Evolutionary conservation across 352 stramenopile species (phyloP).

Genomic region (Globisporangium canariense): DNA sequence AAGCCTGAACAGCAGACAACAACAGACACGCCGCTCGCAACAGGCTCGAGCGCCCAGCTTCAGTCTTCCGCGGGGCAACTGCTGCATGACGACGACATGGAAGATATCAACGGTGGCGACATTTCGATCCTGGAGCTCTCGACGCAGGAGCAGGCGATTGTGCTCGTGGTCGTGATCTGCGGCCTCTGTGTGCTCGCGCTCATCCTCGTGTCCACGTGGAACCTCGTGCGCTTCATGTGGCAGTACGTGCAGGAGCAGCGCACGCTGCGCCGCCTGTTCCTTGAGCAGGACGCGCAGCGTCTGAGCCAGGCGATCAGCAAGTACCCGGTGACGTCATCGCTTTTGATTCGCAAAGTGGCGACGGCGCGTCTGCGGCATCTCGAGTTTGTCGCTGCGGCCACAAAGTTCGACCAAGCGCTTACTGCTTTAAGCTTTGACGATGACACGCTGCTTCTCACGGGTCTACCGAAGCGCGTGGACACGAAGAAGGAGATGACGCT

Average conservation of each 20-base stretch:
- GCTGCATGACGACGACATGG: not conserved
- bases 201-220: constrained; percentile 28
- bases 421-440: constrained; percentile 40
- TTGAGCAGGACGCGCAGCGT: constrained; percentile 17
- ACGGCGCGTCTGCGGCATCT: constrained; percentile 44
- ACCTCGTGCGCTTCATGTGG: constrained; percentile 43
- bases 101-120: constrained; percentile 10
- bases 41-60: not conserved
- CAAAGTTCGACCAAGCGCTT: constrained; percentile 32
- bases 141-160: constrained; percentile 51
- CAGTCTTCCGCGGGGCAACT: not conserved
- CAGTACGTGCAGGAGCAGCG: constrained; percentile 38
- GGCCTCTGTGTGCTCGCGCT: constrained; percentile 39
- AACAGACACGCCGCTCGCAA: not conserved
- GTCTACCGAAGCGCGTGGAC: constrained; percentile 29
- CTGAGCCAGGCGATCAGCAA: constrained; percentile 32
- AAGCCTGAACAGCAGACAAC: not conserved
- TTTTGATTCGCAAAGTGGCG: constrained; percentile 49
- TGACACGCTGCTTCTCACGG: constrained; percentile 31
- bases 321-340: constrained; percentile 31
- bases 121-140: constrained; percentile 46
- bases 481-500: constrained; percentile 60
- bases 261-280: constrained; percentile 39
- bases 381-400: constrained; percentile 33
- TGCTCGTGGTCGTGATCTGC: constrained; percentile 52